Conservation (phyloP, 2,329 filamentous ascomycete genomes). For the Dactylellina parvicollis region DNA sequence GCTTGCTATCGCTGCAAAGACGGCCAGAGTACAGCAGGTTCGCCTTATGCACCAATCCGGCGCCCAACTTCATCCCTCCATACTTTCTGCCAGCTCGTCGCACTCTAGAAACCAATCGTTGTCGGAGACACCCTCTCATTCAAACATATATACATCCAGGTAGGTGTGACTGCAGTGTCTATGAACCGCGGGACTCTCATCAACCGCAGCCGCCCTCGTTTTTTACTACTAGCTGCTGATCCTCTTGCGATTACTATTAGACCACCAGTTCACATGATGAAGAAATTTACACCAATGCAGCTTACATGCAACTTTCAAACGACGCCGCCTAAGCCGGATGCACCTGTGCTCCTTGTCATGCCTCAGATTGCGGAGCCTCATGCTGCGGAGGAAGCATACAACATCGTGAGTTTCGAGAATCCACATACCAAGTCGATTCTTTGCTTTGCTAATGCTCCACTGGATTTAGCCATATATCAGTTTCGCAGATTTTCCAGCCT, state of each 20-base stretch:
- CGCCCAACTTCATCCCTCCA: slow-evolving; percentile 17
- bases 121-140: slow-evolving; percentile 6
- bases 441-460: slow-evolving; percentile 18
- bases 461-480: slow-evolving; percentile 45
- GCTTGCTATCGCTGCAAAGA: neutral
- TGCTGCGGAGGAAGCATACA: slow-evolving; percentile 9
- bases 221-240: too few species aligned
- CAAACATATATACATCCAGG: slow-evolving; percentile 26
- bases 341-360: slow-evolving; percentile 40
- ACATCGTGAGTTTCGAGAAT: slow-evolving; percentile 16
- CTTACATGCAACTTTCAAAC: slow-evolving; percentile 53
- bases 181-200: neutral
- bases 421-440: neutral
- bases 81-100: slow-evolving; percentile 31
- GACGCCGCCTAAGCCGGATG: slow-evolving; percentile 38
- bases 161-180: too few species aligned
- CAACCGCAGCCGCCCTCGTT: neutral
- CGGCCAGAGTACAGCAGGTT: slow-evolving; percentile 1
- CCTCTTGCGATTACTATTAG: neutral
- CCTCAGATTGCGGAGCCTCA: slow-evolving; percentile 24
- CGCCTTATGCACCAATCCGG: slow-evolving; percentile 32
- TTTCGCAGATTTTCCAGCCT: neutral
- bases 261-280: slow-evolving; percentile 42
- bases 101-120: slow-evolving; percentile 25
- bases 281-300: slow-evolving; percentile 52